Evolutionary conservation across 331 rosid genomes (phyloP), one percentile per base, ranked within the genome.

Genomic region (Saraca asoca): DNA sequence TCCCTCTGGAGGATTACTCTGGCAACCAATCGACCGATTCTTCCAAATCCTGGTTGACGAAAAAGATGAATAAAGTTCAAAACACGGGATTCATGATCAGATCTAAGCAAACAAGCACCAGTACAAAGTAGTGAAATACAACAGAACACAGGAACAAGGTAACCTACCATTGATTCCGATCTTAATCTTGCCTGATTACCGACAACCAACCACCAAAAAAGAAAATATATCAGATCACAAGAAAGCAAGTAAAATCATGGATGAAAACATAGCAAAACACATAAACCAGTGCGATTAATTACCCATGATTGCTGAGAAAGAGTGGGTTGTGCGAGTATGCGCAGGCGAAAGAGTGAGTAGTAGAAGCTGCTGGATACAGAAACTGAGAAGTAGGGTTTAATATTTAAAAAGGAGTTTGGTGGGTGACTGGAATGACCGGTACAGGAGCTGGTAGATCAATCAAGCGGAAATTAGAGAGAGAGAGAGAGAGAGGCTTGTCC

Each of bases 151-250:
- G 7, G 10, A 18, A 35, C 5, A 0, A 13, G 51, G 64, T 12
- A 12, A 52, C 18, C 43, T 65, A 88, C 89, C 95, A 24, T 90
- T 85, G 83, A 90, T 87, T 78, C 96, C 91, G 78, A 87, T 78
- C 85, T 87, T 90, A 75, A 87, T 33, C 81, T 90, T 90, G 55
- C 75, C 96, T 85, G 87, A 45, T 64, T 42, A 65, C 11, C 20
- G 19, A 68, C 68, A 8, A 15, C 16, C 46, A 29, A 42, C 4
- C 42, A 53, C 0, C 48, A 11, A 6, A 18, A 0, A 8, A 68
- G 11, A 13, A 51, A 0, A 34, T 0, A 15, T 0, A 11, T 7
- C 46, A 66, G 68, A 58, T 70, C 49, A 69, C 0, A 10, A 20
- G 10, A 24, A 3, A 75, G 7, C 3, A 35, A 10, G 6, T 0